Conservation (phyloP, 2,329 filamentous ascomycete species). For the Aspergillus clavatus region DNA sequence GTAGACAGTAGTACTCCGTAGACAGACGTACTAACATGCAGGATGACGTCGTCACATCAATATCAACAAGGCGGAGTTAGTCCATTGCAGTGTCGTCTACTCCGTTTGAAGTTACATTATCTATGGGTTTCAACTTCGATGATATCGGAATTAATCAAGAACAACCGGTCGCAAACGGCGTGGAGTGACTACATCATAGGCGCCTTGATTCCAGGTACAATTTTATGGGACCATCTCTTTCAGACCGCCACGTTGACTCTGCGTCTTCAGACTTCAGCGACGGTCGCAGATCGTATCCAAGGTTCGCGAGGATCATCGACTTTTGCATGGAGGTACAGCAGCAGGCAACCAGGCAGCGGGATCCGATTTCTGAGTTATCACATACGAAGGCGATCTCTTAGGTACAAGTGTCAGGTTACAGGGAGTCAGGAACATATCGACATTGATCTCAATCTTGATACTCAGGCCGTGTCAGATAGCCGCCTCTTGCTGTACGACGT, state of each 20-base stretch:
- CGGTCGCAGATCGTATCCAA: background rate
- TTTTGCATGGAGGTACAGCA: too few species aligned
- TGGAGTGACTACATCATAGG: background rate
- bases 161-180: too few species aligned
- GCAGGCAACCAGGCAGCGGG: background rate
- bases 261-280: background rate
- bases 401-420: too few species aligned
- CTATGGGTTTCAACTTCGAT: background rate
- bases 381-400: background rate
- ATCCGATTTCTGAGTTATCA: background rate
- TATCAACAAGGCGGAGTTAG: too few species aligned
- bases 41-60: too few species aligned
- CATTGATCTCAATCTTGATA: background rate
- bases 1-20: too few species aligned
- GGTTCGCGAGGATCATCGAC: background rate
- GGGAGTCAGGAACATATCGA: background rate
- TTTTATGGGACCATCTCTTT: too few species aligned
- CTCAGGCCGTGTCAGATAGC: background rate
- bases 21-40: too few species aligned
- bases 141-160: too few species aligned
- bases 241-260: background rate
- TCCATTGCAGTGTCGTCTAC: too few species aligned
- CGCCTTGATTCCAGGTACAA: background rate
- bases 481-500: background rate
- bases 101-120: background rate